Conservation (phyloP, 306 rosid species). For the Quercus mongolica region DNA sequence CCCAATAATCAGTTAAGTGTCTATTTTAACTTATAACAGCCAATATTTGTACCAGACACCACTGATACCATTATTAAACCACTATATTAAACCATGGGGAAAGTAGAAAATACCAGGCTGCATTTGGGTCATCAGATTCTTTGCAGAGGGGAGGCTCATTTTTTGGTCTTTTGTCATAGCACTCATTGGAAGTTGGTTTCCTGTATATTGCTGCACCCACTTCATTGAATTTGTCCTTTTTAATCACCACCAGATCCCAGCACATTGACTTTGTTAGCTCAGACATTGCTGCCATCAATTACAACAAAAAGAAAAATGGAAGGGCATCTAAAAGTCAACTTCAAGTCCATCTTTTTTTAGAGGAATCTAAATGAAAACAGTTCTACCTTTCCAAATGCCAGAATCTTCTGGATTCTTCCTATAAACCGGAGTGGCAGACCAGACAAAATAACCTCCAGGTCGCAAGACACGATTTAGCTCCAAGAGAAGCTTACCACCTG, state of each 20-base stretch:
- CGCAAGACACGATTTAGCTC: constrained; percentile 83
- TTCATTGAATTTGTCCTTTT: constrained; percentile 57
- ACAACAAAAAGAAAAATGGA: constrained; percentile 2
- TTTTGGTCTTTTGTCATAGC: constrained; percentile 46
- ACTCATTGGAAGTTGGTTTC: constrained; percentile 76
- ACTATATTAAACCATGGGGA: background rate
- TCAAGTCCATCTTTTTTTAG: background rate
- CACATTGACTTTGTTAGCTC: constrained; percentile 71
- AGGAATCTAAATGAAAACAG: constrained; percentile 4
- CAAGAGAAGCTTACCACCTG: constrained; percentile 81
- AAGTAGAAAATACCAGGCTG: constrained; percentile 54
- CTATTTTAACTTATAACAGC: background rate
- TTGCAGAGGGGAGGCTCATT: constrained; percentile 71
- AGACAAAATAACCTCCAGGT: constrained; percentile 91
- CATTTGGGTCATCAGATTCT: constrained; percentile 68
- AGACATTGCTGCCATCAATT: constrained; percentile 57
- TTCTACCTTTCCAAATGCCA: constrained; percentile 77
- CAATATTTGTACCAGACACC: background rate
- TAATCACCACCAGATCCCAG: constrained; percentile 70
- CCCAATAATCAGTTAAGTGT: background rate
- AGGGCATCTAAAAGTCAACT: constrained; percentile 3
- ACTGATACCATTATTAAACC: background rate
- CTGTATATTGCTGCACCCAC: constrained; percentile 78
- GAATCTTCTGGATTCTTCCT: constrained; percentile 65
- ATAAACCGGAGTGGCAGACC: constrained; percentile 96